A percentile compares a stretch with the other conserved stretches of the same genome.
phyloP scores from a whole-genome alignment of 176 grass and related monocot species.

The Carex scoparia region DNA sequence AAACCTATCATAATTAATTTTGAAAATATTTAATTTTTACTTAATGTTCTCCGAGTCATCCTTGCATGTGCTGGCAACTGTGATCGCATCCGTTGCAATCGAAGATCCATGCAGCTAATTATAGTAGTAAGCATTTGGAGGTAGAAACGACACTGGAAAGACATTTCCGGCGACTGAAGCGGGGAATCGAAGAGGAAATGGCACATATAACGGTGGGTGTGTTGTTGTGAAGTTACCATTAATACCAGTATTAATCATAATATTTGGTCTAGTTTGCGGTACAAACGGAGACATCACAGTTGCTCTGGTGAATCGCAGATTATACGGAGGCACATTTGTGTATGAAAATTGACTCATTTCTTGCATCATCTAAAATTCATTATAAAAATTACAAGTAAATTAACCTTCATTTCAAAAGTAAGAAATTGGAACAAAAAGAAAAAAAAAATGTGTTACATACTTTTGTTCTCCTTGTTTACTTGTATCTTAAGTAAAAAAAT shows the following conservation, averaged over 20 bases:
- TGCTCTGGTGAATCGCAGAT: not conserved
- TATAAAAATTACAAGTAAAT: not conserved
- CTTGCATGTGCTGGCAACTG: not conserved
- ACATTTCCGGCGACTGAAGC: not conserved
- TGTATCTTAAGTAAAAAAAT: too few relatives aligned
- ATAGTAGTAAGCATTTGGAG: not conserved
- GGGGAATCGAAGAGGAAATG: not conserved
- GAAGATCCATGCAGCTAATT: not conserved
- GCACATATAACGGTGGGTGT: not conserved
- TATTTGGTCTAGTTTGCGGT: not conserved
- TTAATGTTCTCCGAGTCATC: not conserved
- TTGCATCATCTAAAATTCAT: not conserved
- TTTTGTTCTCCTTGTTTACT: too few relatives aligned
- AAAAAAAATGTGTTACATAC: too few relatives aligned
- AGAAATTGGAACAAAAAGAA: not conserved
- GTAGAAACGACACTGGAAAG: not conserved
- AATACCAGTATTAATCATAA: not conserved
- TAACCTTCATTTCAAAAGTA: not conserved
- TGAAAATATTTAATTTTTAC: not conserved
- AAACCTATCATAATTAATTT: not conserved
- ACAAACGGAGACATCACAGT: not conserved
- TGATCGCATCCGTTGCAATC: too few relatives aligned
- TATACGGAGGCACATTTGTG: not conserved
- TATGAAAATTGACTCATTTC: not conserved
- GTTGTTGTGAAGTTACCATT: not conserved